Evolutionary conservation across 164 flowering plant species (phyloP), one percentile per base, ranked within the genome.

Genomic region (Umbellularia californica): DNA sequence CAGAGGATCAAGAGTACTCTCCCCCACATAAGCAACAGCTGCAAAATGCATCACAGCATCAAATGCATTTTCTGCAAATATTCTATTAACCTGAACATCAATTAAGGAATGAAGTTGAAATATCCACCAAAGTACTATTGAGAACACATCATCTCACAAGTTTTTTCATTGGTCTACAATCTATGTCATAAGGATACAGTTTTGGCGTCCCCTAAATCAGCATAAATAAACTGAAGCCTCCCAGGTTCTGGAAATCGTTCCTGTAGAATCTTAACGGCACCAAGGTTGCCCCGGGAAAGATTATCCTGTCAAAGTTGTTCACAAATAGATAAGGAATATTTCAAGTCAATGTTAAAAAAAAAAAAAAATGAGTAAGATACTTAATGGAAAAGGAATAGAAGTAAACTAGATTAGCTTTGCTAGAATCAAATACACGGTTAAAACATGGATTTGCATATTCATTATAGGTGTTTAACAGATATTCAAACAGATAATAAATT

Each of bases 31-130:
- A 55, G 98, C 97, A 72, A 95, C 98, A 64, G 98, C 98, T n/a
- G 98, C 97, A 83, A 95, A 95, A 85, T 92, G 98, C 81, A 95
- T 95, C 75, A 95, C 98, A 51, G 98, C 98, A 84, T 94, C 98
- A 83, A 94, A 94, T 69, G 95, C 94, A 82, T 94, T 94, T 79
- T 91, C 90, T 52, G 95, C 79, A 80, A 94, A 94, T 73, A 94
- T 88, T 81, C 84, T 89, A 75, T 88, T 83, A 50, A 94, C 98
- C 98, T 94, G 83, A 76, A 70, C 50, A 41, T 25, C 3, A 65
- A 81, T 88, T 64, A 91, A 86, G 89, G 82, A 76, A 81, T 52
- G 52, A 35, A 63, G 58, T 22, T 71, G 66, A 4, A 5, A 25
- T 23, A 20, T 25, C 28, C 12, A 72, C 23, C 41, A 55, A 55